Conservation (phyloP, 768 basidiomycete species). For the Rubroboletus pulcherrimus region DNA sequence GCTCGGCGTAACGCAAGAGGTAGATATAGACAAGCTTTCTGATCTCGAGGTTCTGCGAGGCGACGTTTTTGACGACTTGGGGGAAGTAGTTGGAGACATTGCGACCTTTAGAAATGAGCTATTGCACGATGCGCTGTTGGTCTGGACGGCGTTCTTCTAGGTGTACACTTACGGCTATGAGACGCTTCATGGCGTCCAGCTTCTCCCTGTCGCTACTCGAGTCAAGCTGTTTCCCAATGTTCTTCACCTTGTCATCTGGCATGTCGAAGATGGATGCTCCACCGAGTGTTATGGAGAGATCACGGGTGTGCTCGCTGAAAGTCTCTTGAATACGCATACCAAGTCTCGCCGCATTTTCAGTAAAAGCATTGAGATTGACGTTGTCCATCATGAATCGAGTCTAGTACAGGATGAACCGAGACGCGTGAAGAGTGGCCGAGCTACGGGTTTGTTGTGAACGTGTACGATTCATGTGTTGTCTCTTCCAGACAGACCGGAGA, state of each 20-base stretch:
- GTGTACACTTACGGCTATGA: slow-evolving; percentile 73
- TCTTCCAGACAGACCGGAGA: not conserved
- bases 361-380: slow-evolving; percentile 41
- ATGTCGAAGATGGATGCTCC: slow-evolving; percentile 58
- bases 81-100: slow-evolving; percentile 94
- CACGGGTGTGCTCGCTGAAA: slow-evolving; percentile 75
- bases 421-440: not conserved
- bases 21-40: slow-evolving; percentile 98
- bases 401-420: not conserved
- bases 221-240: slow-evolving; percentile 84
- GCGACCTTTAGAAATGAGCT: slow-evolving; percentile 91
- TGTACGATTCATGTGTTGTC: slow-evolving; percentile 4
- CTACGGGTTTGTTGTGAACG: not conserved
- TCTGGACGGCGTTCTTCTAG: not conserved
- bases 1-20: slow-evolving; percentile 87
- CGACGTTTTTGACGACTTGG: slow-evolving; percentile 96
- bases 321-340: slow-evolving; percentile 83
- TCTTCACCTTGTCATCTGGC: slow-evolving; percentile 76
- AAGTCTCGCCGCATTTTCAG: slow-evolving; percentile 81
- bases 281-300: slow-evolving; percentile 57
- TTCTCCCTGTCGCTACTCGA: slow-evolving; percentile 87
- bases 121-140: slow-evolving; percentile 6
- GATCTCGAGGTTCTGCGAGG: slow-evolving; percentile 87
- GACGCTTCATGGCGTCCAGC: slow-evolving; percentile 90
- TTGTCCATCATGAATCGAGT: slow-evolving; percentile 27